Evolutionary conservation across 352 stramenopile genomes (phyloP).

Genomic region (Globisporangium middletonii): DNA sequence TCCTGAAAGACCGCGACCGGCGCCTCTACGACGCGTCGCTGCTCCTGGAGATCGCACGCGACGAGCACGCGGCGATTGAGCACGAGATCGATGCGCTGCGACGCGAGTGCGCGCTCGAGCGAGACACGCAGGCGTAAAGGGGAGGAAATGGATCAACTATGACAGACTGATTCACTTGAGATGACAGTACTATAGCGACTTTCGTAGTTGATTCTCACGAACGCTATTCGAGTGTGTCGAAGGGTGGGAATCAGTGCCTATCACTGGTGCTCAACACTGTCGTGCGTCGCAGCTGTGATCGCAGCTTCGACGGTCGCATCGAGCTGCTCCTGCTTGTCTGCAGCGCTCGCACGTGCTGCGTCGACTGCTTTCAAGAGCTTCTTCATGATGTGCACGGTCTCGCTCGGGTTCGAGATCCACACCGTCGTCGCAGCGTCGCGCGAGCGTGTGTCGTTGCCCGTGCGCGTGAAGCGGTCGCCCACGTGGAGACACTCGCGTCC

Average conservation of each 20-base stretch:
- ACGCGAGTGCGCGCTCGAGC: background rate
- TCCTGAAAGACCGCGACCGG: conserved; percentile 52
- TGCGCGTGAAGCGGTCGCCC: conserved; percentile 89
- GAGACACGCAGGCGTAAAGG: background rate
- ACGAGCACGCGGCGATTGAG: conserved; percentile 40
- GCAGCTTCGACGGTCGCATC: conserved; percentile 55
- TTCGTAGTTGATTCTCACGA: background rate
- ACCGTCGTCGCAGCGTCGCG: conserved; percentile 89
- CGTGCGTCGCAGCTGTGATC: conserved; percentile 53
- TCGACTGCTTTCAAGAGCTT: conserved; percentile 81
- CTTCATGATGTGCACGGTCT: conserved; percentile 95
- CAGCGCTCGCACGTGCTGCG: conserved; percentile 14
- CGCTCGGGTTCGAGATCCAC: conserved; percentile 93
- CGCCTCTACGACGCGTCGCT: conserved; percentile 53
- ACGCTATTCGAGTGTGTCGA: background rate
- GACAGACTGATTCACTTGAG: too few species aligned
- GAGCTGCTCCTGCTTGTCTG: conserved; percentile 18
- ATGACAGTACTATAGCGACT: too few species aligned
- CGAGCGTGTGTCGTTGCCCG: conserved; percentile 91
- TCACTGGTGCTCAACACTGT: background rate
- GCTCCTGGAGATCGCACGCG: conserved; percentile 46
- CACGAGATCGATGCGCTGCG: conserved; percentile 19
- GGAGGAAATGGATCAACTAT: background rate
- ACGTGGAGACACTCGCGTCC: conserved; percentile 92
- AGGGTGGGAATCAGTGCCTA: background rate